These are phyloP conservation scores for Juglanconis juglandina DNA, from an alignment of 2,329 filamentous ascomycete species.

Conservation along the genomic window DNA sequence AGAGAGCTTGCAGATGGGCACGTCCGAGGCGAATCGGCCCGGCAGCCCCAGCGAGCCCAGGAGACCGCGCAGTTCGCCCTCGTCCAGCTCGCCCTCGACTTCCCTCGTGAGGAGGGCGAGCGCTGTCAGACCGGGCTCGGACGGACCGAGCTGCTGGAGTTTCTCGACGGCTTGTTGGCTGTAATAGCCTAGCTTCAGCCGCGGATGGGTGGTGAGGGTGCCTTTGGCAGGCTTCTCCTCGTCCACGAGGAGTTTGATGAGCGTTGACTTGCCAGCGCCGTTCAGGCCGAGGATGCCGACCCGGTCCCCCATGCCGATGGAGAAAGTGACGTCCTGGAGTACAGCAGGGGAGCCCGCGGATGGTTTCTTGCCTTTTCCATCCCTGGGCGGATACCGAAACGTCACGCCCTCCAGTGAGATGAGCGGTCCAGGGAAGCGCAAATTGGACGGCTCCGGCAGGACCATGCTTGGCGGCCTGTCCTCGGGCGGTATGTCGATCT, in stretches of 20 bases:
- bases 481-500: slow-evolving; percentile 68
- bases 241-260: slow-evolving; percentile 68
- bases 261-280: slow-evolving; percentile 76
- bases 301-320: slow-evolving; percentile 69
- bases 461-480: slow-evolving; percentile 55
- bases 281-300: slow-evolving; percentile 77
- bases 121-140: slow-evolving; percentile 56
- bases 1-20: slow-evolving; percentile 69
- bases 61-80: slow-evolving; percentile 65
- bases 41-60: slow-evolving; percentile 67
- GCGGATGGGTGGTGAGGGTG: slow-evolving; percentile 61
- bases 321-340: slow-evolving; percentile 63
- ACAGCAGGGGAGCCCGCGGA: slow-evolving; percentile 35
- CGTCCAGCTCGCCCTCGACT: slow-evolving; percentile 49
- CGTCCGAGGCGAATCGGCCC: slow-evolving; percentile 68
- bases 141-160: slow-evolving; percentile 53
- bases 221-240: slow-evolving; percentile 57
- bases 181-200: slow-evolving; percentile 71
- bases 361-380: slow-evolving; percentile 25
- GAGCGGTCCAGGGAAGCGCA: slow-evolving; percentile 72
- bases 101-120: slow-evolving; percentile 59
- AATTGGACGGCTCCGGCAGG: slow-evolving; percentile 62
- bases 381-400: slow-evolving; percentile 55
- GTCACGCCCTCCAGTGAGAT: slow-evolving; percentile 67
- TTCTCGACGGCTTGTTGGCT: slow-evolving; percentile 75